These are phyloP conservation scores for Tephrocybe sp. DNA, from an alignment of 768 basidiomycete species.

Conservation along the genomic window DNA sequence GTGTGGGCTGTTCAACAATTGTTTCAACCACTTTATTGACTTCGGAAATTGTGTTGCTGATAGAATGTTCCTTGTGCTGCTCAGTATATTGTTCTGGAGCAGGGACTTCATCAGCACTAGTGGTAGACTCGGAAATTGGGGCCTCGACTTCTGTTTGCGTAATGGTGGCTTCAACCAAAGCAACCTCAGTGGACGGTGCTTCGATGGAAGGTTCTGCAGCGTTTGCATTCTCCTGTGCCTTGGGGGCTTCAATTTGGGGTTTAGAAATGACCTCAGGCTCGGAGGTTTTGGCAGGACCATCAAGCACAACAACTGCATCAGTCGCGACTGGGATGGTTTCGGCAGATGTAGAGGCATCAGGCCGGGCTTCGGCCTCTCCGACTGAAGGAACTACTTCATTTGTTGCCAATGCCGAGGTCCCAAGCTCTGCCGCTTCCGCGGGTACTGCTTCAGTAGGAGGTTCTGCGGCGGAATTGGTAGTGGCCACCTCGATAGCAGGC, in stretches of 20 bases:
- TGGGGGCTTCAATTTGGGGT: neutral
- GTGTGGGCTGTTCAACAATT: neutral
- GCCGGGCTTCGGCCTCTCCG: neutral
- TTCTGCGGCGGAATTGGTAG: neutral
- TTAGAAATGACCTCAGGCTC: too few relatives aligned
- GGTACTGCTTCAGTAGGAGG: neutral
- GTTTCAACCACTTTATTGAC: neutral
- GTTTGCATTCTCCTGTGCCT: neutral
- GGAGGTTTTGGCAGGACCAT: neutral
- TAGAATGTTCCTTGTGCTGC: neutral
- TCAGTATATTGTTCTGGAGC: neutral
- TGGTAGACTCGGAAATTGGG: neutral
- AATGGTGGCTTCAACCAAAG: neutral
- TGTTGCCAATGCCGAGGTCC: neutral
- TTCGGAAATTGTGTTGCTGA: neutral
- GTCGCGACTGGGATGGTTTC: neutral
- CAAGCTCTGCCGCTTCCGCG: slow-evolving; percentile 2
- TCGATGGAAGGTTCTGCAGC: neutral
- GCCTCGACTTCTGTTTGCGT: too few relatives aligned
- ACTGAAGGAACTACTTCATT: neutral
- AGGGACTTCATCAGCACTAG: neutral
- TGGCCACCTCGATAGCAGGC: neutral
- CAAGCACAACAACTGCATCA: neutral
- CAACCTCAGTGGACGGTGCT: neutral
- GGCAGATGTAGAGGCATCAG: neutral